Evolutionary conservation across 768 basidiomycete genomes (phyloP).

Genomic region (Boletus huronensis): DNA sequence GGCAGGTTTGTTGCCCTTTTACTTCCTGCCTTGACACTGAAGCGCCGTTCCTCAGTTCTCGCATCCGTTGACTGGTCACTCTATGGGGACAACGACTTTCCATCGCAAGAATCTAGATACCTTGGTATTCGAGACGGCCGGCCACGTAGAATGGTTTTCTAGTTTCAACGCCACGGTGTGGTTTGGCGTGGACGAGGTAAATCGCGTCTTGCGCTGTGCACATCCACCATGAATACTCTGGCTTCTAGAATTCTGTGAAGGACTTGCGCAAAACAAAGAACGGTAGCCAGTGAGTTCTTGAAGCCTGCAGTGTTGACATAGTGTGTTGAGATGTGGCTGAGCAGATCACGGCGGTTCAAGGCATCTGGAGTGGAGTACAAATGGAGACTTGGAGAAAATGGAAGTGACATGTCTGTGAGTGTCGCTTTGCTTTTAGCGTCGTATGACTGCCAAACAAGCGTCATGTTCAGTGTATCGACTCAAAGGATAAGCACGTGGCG

Average conservation of each 20-base stretch:
- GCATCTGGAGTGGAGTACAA: constrained; percentile 49
- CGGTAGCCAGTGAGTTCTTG: constrained; percentile 43
- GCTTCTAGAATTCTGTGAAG: constrained; percentile 37
- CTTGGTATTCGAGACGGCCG: constrained; percentile 47
- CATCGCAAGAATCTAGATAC: constrained; percentile 46
- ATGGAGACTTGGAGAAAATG: constrained; percentile 49
- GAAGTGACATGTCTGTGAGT: constrained; percentile 45
- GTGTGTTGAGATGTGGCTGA: constrained; percentile 1
- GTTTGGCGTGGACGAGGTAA: constrained; percentile 49
- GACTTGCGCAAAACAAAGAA: constrained; percentile 52
- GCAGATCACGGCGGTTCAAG: constrained; percentile 54
- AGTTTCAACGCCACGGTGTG: constrained; percentile 41
- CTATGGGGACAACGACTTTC: constrained; percentile 43
- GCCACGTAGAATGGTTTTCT: constrained; percentile 51
- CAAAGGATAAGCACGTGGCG: constrained; percentile 45
- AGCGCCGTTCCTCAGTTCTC: constrained; percentile 32
- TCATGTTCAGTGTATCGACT: constrained; percentile 46
- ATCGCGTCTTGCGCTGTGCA: background rate
- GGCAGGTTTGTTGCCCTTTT: constrained; percentile 21
- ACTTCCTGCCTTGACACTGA: background rate
- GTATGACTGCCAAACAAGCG: background rate
- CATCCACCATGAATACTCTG: background rate
- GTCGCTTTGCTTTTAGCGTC: background rate
- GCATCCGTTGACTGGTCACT: constrained; percentile 43
- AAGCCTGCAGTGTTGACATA: background rate